phyloP scores from a whole-genome alignment of 768 basidiomycete genomes.

The Tylopilus rubrobrunneus region DNA sequence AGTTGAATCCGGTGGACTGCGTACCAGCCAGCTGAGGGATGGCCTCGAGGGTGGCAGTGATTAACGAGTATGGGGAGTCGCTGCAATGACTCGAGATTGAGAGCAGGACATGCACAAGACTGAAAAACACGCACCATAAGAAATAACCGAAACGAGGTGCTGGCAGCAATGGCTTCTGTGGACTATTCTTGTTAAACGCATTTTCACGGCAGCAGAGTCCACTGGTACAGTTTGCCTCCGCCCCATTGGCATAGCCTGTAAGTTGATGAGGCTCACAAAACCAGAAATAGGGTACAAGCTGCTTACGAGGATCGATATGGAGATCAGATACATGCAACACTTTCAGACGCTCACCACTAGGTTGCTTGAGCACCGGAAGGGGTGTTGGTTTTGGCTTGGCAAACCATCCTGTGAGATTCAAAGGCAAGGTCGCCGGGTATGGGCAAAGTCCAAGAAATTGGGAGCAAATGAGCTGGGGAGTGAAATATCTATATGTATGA shows the following conservation, averaged over 20 bases:
- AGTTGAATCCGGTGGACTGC: constrained; percentile 55
- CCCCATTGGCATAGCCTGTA: constrained; percentile 61
- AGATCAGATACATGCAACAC: constrained; percentile 76
- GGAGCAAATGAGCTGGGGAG: constrained; percentile 50
- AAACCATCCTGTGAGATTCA: constrained; percentile 69
- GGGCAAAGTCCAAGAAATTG: constrained; percentile 57
- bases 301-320: constrained; percentile 68
- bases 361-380: constrained; percentile 52
- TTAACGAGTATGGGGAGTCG: constrained; percentile 63
- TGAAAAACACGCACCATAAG: constrained; percentile 39
- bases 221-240: constrained; percentile 70
- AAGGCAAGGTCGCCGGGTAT: constrained; percentile 50
- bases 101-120: not conserved
- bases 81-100: constrained; percentile 28
- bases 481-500: not conserved
- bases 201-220: constrained; percentile 64
- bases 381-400: constrained; percentile 72
- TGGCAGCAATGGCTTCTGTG: constrained; percentile 46
- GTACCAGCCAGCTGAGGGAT: constrained; percentile 68
- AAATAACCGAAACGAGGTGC: constrained; percentile 71
- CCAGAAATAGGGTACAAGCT: not conserved
- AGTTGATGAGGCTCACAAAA: not conserved
- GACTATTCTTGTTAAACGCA: constrained; percentile 46
- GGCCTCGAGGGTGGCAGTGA: constrained; percentile 55
- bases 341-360: constrained; percentile 63